These are phyloP conservation scores for Colletotrichum filicis DNA, from an alignment of 2,329 filamentous ascomycete species.

Conservation along the genomic window DNA sequence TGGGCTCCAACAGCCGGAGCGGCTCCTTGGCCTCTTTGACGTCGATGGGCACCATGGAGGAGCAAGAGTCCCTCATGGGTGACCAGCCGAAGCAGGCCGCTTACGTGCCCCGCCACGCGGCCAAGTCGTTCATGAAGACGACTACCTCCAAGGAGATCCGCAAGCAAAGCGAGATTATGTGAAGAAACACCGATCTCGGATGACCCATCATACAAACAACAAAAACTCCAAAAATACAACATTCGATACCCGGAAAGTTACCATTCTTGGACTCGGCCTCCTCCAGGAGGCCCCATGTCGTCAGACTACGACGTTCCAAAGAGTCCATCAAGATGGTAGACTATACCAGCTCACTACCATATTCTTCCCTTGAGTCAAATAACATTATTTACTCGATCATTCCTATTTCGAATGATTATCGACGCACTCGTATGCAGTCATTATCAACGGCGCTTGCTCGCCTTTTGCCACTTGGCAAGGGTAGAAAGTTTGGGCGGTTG, in stretches of 20 bases:
- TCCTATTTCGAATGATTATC: not conserved
- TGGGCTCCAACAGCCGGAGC: conserved; percentile 4
- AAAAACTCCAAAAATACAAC: not conserved
- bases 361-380: not conserved
- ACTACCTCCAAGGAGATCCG: conserved; percentile 53
- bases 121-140: conserved; percentile 53
- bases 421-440: conserved; percentile 3
- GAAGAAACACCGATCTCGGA: not conserved
- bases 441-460: not conserved
- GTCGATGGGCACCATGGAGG: conserved; percentile 7
- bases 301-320: not conserved
- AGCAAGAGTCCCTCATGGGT: conserved; percentile 24
- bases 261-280: not conserved
- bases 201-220: not conserved
- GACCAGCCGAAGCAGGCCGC: conserved; percentile 19
- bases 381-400: not conserved
- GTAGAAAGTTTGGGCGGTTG: not conserved
- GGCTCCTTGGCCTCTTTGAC: conserved; percentile 18
- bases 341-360: not conserved
- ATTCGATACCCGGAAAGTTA: conserved; percentile 1
- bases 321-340: not conserved
- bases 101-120: conserved; percentile 52
- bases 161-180: conserved; percentile 48
- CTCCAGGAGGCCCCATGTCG: not conserved
- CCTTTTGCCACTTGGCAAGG: conserved; percentile 6